phyloP scores from a whole-genome alignment of 1,139 yeast species.

The Candida sp. region DNA sequence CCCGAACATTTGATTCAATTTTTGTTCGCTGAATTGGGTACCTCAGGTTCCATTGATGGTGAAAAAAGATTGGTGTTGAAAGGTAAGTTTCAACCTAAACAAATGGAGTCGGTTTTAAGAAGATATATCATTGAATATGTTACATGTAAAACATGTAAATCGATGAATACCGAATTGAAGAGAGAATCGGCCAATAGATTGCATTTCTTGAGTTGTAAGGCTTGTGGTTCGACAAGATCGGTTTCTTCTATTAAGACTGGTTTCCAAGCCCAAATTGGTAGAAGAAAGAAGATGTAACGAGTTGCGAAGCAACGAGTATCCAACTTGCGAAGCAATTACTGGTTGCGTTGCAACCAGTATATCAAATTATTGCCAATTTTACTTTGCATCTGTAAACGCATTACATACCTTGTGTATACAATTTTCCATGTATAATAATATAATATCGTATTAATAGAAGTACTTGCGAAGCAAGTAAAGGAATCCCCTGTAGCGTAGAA shows the following conservation, averaged over 20 bases:
- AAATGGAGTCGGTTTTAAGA: conserved; percentile 93
- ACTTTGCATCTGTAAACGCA: too few relatives aligned
- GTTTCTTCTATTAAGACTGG: conserved; percentile 98
- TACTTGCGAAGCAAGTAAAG: too few relatives aligned
- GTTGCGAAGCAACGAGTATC: too few relatives aligned
- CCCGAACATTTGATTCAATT: conserved; percentile 97
- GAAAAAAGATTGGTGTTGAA: conserved; percentile 93
- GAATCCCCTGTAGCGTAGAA: too few relatives aligned
- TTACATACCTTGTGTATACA: neutral
- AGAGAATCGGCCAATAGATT: conserved; percentile 95
- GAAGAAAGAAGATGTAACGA: conserved; percentile 58
- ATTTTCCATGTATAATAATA: neutral
- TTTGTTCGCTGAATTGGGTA: conserved; percentile 98
- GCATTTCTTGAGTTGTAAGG: conserved; percentile 96
- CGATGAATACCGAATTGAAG: conserved; percentile 93
- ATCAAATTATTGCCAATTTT: too few relatives aligned
- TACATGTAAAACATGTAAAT: conserved; percentile 98
- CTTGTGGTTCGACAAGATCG: conserved; percentile 97
- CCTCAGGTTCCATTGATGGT: conserved; percentile 98
- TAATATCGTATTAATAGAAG: neutral
- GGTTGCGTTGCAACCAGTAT: too few relatives aligned
- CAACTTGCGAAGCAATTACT: too few relatives aligned
- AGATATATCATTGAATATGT: conserved; percentile 97
- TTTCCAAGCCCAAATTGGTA: conserved; percentile 95
- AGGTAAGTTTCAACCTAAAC: conserved; percentile 98